These are phyloP conservation scores for Kwoniella shivajii DNA, from an alignment of 1,284 basidiomycete species.

Conservation along the genomic window DNA sequence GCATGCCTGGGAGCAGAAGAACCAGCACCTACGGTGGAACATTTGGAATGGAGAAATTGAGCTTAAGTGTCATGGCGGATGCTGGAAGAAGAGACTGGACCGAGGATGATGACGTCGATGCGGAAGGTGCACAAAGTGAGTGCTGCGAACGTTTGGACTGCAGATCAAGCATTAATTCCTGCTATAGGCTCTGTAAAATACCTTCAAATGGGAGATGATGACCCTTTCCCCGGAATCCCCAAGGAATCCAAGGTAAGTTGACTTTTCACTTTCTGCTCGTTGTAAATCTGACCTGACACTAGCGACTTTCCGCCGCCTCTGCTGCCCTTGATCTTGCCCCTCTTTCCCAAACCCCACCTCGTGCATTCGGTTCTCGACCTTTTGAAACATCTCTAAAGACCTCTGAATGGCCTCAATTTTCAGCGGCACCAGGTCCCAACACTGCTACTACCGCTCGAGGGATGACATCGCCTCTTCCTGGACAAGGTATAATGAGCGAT, in stretches of 20 bases:
- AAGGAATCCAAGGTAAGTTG: slow-evolving; percentile 64
- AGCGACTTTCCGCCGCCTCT: slow-evolving; percentile 80
- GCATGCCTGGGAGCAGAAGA: slow-evolving; percentile 52
- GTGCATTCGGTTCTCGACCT: slow-evolving; percentile 63
- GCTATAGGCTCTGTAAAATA: slow-evolving; percentile 80
- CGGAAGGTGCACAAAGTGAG: slow-evolving; percentile 52
- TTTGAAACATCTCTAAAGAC: slow-evolving; percentile 66
- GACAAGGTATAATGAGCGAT: slow-evolving; percentile 60
- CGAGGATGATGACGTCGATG: slow-evolving; percentile 51
- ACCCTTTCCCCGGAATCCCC: slow-evolving; percentile 68
- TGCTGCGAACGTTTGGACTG: neutral
- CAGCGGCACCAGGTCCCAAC: slow-evolving; percentile 55
- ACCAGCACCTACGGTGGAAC: slow-evolving; percentile 48
- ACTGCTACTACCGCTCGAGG: slow-evolving; percentile 44
- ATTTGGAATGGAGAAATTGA: slow-evolving; percentile 55
- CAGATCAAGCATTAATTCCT: neutral
- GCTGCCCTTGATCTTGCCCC: slow-evolving; percentile 91
- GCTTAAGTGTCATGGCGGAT: slow-evolving; percentile 50
- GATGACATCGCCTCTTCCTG: slow-evolving; percentile 56
- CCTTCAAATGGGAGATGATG: slow-evolving; percentile 87
- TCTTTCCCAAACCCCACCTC: slow-evolving; percentile 75
- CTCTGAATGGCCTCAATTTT: slow-evolving; percentile 92
- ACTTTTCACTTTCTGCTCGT: neutral
- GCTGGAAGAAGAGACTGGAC: slow-evolving; percentile 30
- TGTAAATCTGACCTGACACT: slow-evolving; percentile 8